These are phyloP conservation scores for Elaeagnus macrophylla DNA, from an alignment of 306 rosid species.

Conservation along the genomic window DNA sequence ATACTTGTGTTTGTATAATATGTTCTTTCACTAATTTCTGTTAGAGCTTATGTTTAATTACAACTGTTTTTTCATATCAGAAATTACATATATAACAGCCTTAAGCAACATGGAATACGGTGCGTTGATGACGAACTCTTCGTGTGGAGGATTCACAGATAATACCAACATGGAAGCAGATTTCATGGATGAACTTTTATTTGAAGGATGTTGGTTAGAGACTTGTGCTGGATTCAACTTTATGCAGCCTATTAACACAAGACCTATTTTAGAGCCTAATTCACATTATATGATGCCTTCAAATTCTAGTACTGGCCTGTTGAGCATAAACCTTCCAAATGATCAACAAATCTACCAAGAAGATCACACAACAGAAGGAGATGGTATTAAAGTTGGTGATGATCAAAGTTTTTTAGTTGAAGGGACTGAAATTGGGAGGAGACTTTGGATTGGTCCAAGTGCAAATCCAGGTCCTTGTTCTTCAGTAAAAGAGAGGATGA, in stretches of 20 bases:
- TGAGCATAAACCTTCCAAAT: not conserved
- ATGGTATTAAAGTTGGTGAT: not conserved
- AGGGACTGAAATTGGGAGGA: conserved; percentile 19
- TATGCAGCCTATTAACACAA: not conserved
- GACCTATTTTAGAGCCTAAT: not conserved
- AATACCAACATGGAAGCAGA: too few relatives aligned
- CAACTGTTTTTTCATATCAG: too few relatives aligned
- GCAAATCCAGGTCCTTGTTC: conserved; percentile 22
- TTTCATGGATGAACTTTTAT: too few relatives aligned
- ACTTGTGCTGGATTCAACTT: not conserved
- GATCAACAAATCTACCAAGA: conserved; percentile 17
- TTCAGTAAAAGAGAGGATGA: conserved; percentile 41
- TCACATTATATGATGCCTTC: conserved; percentile 12
- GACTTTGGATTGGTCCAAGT: conserved; percentile 44
- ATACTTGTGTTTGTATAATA: too few relatives aligned
- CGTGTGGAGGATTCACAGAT: too few relatives aligned
- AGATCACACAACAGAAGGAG: conserved; percentile 1
- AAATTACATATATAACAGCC: too few relatives aligned
- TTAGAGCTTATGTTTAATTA: too few relatives aligned
- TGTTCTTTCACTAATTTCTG: too few relatives aligned
- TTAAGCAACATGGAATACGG: too few relatives aligned
- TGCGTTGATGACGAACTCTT: too few relatives aligned
- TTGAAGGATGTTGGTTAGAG: too few relatives aligned
- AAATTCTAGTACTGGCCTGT: not conserved
- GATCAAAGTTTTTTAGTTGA: conserved; percentile 10